Percentiles rank a stretch among this genome's conserved stretches.
These are phyloP conservation scores for Raphanus sativus DNA, from an alignment of 345 rosid species.

Conservation along the genomic window DNA sequence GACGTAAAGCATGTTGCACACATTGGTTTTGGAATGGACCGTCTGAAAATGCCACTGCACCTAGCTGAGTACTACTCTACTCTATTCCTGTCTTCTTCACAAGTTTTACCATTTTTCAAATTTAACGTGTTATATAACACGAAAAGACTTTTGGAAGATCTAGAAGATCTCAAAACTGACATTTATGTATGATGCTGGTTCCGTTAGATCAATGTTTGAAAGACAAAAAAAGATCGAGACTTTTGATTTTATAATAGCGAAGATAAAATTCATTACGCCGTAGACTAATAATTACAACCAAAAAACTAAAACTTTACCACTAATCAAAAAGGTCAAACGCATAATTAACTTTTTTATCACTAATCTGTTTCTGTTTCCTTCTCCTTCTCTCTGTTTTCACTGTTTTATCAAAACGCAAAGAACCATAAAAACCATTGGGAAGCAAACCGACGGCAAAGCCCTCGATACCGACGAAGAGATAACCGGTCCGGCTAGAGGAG, in stretches of 20 bases:
- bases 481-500: constrained; percentile 16
- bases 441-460: background rate
- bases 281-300: constrained; percentile 25
- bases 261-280: constrained; percentile 10
- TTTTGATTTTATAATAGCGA: constrained; percentile 8
- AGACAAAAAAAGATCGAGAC: background rate
- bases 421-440: constrained; percentile 1
- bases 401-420: constrained; percentile 14
- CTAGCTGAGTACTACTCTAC: constrained; percentile 6
- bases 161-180: constrained; percentile 2
- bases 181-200: constrained; percentile 26
- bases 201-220: constrained; percentile 18
- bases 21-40: constrained; percentile 79
- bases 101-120: background rate
- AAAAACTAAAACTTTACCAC: background rate
- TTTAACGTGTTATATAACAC: background rate
- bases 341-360: background rate
- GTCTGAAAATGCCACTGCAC: constrained; percentile 15
- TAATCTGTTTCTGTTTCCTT: constrained; percentile 12
- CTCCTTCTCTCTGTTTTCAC: background rate
- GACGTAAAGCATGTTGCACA: constrained; percentile 67
- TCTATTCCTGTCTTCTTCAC: background rate
- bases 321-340: constrained; percentile 12
- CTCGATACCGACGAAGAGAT: constrained; percentile 16
- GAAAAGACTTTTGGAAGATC: constrained; percentile 1